Conservation (phyloP, 257 asterid genomes). For the Thymus quinquecostatus region DNA sequence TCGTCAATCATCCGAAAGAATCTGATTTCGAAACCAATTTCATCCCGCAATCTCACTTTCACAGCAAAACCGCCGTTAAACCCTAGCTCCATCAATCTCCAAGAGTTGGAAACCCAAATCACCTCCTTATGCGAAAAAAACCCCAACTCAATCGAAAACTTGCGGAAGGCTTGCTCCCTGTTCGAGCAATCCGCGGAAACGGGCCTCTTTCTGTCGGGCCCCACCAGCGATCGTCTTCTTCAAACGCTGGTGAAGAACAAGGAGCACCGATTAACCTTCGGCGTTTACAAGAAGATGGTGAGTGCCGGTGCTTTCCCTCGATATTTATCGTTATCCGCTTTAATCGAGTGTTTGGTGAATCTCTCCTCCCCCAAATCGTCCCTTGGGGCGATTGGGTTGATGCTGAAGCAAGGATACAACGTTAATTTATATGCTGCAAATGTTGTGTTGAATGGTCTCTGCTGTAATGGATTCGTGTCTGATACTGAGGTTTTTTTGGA, state of each 20-base stretch:
- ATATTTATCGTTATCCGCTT: conserved; percentile 54
- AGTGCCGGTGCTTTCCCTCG: conserved; percentile 37
- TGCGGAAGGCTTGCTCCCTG: conserved; percentile 35
- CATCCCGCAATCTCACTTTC: conserved; percentile 27
- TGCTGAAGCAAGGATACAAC: conserved; percentile 57
- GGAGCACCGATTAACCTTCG: conserved; percentile 47
- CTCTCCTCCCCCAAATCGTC: conserved; percentile 47
- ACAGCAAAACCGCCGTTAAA: conserved; percentile 25
- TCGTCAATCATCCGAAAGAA: conserved; percentile 29
- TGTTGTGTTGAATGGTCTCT: conserved; percentile 59
- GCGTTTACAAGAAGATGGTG: conserved; percentile 48
- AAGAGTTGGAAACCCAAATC: conserved; percentile 47
- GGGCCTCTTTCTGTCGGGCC: conserved; percentile 50
- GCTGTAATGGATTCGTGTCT: conserved; percentile 47
- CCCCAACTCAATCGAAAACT: conserved; percentile 39
- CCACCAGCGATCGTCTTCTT: conserved; percentile 46
- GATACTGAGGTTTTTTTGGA: conserved; percentile 50
- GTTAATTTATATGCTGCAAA: conserved; percentile 50
- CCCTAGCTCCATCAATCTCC: conserved; percentile 23
- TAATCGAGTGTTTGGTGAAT: conserved; percentile 57
- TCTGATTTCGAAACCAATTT: conserved; percentile 23
- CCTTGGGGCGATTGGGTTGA: conserved; percentile 51
- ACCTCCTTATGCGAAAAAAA: conserved; percentile 39
- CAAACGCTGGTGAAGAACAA: conserved; percentile 59
- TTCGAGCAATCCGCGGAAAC: conserved; percentile 47